Evolutionary conservation across 2,329 filamentous ascomycete species (phyloP).

Genomic region (Ophiostoma sp.): DNA sequence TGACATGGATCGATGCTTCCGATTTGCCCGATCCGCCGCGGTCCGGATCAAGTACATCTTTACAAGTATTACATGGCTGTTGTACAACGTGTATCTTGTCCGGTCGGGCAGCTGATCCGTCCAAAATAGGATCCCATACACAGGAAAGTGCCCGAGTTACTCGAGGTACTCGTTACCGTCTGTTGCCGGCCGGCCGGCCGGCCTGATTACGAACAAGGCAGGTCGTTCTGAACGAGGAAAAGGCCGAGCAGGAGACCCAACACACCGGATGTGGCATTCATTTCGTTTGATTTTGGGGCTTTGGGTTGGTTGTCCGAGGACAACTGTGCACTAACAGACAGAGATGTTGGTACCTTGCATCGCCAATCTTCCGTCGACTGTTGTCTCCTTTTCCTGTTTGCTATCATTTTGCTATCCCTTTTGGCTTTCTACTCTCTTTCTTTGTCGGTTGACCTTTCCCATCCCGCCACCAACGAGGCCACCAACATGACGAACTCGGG

Average conservation of each 20-base stretch:
- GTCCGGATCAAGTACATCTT: neutral
- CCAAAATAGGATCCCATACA: neutral
- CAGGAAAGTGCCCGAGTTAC: neutral
- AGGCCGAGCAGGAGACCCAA: neutral
- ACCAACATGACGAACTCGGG: neutral
- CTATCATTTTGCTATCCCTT: neutral
- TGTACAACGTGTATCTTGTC: neutral
- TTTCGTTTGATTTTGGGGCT: neutral
- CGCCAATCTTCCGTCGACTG: neutral
- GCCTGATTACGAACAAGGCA: neutral
- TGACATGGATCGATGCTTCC: constrained; percentile 6
- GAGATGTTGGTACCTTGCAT: neutral
- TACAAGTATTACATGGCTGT: neutral
- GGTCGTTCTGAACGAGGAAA: neutral
- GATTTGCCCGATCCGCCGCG: neutral
- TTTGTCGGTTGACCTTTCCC: neutral
- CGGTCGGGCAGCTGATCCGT: neutral
- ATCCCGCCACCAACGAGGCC: neutral
- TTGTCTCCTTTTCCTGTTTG: neutral
- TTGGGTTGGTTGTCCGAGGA: neutral
- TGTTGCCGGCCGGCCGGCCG: neutral
- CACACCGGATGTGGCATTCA: constrained; percentile 17
- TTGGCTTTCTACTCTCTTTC: neutral
- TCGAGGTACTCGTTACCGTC: neutral
- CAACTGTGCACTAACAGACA: neutral